A percentile compares a stretch with the other conserved stretches of the same genome.
Evolutionary conservation across 2,329 filamentous ascomycete genomes (phyloP).

Genomic region (Pseudovirgaria hyperparasitica): DNA sequence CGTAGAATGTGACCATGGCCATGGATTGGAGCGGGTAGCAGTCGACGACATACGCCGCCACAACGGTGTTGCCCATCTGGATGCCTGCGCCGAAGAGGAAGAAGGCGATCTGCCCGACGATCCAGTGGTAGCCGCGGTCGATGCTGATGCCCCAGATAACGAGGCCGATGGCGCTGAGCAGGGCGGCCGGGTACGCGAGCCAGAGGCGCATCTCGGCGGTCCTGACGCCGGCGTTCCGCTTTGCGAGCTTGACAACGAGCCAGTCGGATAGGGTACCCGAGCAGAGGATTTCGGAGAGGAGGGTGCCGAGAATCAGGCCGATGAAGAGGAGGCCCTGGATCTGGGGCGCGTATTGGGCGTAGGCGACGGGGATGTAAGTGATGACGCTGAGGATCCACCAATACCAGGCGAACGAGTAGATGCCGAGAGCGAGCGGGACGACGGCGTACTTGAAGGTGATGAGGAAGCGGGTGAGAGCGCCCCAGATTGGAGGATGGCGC

Average conservation of each 20-base stretch:
- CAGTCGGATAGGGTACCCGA: conserved; percentile 42
- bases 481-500: conserved; percentile 37
- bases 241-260: conserved; percentile 34
- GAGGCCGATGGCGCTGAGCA: conserved; percentile 36
- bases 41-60: conserved; percentile 42
- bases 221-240: conserved; percentile 29
- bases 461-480: conserved; percentile 32
- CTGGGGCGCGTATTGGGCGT: conserved; percentile 33
- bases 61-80: conserved; percentile 43
- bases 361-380: conserved; percentile 41
- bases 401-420: conserved; percentile 43
- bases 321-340: conserved; percentile 42
- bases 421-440: conserved; percentile 33
- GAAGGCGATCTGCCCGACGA: conserved; percentile 43
- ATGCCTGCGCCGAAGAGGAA: conserved; percentile 43
- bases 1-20: conserved; percentile 10
- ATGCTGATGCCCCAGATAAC: conserved; percentile 44
- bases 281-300: conserved; percentile 38
- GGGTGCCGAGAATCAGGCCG: conserved; percentile 40
- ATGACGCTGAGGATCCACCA: conserved; percentile 44
- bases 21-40: conserved; percentile 43
- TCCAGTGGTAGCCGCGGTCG: conserved; percentile 42
- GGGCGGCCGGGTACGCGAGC: conserved; percentile 40
- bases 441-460: conserved; percentile 35
- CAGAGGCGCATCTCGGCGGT: conserved; percentile 44